Conservation (phyloP, 1,139 yeast species). For the Pneumocystis murina region DNA sequence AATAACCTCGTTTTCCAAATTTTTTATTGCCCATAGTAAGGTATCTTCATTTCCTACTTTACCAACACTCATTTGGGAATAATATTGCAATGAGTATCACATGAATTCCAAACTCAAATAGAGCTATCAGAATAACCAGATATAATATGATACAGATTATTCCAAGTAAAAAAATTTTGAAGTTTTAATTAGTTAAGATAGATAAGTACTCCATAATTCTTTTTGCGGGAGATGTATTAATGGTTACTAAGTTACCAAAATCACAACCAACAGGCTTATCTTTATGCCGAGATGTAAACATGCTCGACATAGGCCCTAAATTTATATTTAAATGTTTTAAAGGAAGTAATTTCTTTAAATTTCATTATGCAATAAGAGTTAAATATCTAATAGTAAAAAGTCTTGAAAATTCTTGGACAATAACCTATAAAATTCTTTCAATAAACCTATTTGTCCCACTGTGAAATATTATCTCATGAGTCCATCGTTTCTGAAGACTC, state of each 20-base stretch:
- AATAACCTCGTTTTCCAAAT: constrained; percentile 48
- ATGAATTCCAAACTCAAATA: constrained; percentile 62
- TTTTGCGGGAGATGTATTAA: constrained; percentile 70
- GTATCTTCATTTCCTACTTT: constrained; percentile 63
- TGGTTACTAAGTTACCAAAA: constrained; percentile 74
- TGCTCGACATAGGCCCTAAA: constrained; percentile 88
- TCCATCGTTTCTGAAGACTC: too few species aligned
- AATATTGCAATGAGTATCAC: constrained; percentile 36
- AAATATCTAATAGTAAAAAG: constrained; percentile 91
- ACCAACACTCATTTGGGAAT: constrained; percentile 66
- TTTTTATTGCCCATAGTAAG: constrained; percentile 70
- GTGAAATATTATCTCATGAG: constrained; percentile 37
- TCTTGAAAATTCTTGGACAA: constrained; percentile 35
- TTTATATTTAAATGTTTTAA: constrained; percentile 87
- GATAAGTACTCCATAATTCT: constrained; percentile 65
- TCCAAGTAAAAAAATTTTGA: constrained; percentile 76
- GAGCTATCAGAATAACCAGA: constrained; percentile 98
- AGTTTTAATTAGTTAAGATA: constrained; percentile 71
- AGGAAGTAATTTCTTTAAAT: too few species aligned
- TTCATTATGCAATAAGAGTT: constrained; percentile 86
- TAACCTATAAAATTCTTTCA: constrained; percentile 75
- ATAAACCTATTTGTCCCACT: constrained; percentile 76
- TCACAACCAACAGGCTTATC: constrained; percentile 78
- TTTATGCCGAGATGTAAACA: constrained; percentile 50
- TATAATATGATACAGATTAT: constrained; percentile 33